Evolutionary conservation across 2,329 filamentous ascomycete species (phyloP).

Genomic region (Fusarium buxicola): DNA sequence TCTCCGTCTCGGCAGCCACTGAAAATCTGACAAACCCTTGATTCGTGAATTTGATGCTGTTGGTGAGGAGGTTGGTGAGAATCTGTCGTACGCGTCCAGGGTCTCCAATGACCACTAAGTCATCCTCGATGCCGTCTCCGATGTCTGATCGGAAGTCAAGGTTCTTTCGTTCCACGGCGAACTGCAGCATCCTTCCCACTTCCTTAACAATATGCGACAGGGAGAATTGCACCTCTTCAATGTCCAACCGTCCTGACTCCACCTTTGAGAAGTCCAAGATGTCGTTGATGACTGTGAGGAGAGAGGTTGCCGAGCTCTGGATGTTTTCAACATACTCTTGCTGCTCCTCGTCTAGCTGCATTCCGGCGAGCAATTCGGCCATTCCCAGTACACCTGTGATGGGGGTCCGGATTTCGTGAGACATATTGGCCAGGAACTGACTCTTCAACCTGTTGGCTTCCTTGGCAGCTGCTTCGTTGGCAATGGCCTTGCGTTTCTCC

Average conservation of each 20-base stretch:
- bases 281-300: slow-evolving; percentile 90
- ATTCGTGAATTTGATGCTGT: slow-evolving; percentile 80
- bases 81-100: slow-evolving; percentile 87
- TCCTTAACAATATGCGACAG: slow-evolving; percentile 79
- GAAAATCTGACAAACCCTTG: slow-evolving; percentile 75
- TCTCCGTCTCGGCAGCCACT: slow-evolving; percentile 72
- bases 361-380: slow-evolving; percentile 79
- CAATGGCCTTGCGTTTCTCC: slow-evolving; percentile 76
- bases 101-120: slow-evolving; percentile 86
- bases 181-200: slow-evolving; percentile 87
- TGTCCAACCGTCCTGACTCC: slow-evolving; percentile 80
- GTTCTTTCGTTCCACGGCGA: slow-evolving; percentile 84
- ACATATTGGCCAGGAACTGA: slow-evolving; percentile 84
- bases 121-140: slow-evolving; percentile 69
- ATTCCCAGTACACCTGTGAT: slow-evolving; percentile 86
- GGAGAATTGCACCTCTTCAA: slow-evolving; percentile 85
- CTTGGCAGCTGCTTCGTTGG: slow-evolving; percentile 82
- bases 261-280: slow-evolving; percentile 92
- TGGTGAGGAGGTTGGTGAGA: slow-evolving; percentile 81
- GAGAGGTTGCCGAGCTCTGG: slow-evolving; percentile 80
- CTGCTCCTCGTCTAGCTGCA: slow-evolving; percentile 75
- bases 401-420: slow-evolving; percentile 82
- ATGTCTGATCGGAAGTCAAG: slow-evolving; percentile 77
- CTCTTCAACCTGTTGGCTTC: slow-evolving; percentile 84
- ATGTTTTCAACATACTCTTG: slow-evolving; percentile 82